These are phyloP conservation scores for Talaromyces verruculosus DNA, from an alignment of 2,329 filamentous ascomycete genomes.

Conservation along the genomic window DNA sequence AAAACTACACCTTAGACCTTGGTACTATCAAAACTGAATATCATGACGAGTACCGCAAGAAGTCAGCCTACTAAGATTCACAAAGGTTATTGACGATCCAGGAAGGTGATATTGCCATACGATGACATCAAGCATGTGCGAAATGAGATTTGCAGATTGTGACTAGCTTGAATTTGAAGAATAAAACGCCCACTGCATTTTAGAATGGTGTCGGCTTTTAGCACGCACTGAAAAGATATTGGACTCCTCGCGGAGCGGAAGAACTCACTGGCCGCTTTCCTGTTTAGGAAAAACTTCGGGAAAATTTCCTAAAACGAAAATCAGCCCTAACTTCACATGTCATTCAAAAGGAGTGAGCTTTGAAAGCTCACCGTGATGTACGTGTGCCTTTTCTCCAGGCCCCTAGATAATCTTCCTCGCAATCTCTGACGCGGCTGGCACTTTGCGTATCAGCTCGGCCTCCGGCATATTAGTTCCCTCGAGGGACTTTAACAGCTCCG, in stretches of 20 bases:
- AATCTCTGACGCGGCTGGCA: too few species aligned
- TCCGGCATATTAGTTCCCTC: too few species aligned
- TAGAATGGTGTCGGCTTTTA: not conserved
- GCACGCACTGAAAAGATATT: not conserved
- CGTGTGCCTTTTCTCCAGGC: too few species aligned
- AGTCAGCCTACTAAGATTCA: not conserved
- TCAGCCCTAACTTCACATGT: not conserved
- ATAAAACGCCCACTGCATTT: not conserved
- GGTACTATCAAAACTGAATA: not conserved
- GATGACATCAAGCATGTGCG: not conserved
- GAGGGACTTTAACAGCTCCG: too few species aligned
- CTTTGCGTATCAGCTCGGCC: too few species aligned
- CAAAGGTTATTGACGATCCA: not conserved
- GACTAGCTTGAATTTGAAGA: not conserved
- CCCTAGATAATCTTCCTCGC: too few species aligned
- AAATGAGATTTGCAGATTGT: not conserved
- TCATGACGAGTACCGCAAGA: not conserved
- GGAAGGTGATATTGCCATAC: not conserved
- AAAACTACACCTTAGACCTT: not conserved
- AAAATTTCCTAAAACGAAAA: not conserved
- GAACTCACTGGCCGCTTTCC: not conserved
- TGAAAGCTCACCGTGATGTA: not conserved
- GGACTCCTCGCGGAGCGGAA: not conserved
- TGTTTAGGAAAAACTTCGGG: not conserved
- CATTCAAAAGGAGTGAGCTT: not conserved